phyloP scores from a whole-genome alignment of 2,329 filamentous ascomycete species.

The Phaeomoniella chlamydospora region DNA sequence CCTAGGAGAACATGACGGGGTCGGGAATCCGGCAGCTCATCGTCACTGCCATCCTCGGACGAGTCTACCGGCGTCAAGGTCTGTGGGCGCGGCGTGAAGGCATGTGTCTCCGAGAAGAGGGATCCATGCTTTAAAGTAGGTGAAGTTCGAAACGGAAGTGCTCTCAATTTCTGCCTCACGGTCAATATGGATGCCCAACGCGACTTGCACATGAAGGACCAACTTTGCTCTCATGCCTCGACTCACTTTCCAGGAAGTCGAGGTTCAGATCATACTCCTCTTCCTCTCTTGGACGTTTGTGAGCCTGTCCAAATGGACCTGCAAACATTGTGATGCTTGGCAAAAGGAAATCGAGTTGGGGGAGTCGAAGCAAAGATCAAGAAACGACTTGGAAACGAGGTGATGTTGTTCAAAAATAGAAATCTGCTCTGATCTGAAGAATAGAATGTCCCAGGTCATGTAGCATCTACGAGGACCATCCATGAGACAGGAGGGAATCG shows the following conservation, averaged over 20 bases:
- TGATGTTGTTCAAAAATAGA: no score
- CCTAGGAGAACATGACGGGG: constrained; percentile 4
- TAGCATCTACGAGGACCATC: no score
- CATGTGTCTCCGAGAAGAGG: constrained; percentile 7
- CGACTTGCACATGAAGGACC: background rate
- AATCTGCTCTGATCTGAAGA: no score
- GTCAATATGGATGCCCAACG: background rate
- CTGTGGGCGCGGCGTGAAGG: constrained; percentile 8
- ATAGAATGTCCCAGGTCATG: background rate
- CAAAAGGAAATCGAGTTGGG: no score
- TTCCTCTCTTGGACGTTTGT: background rate
- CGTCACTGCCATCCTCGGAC: constrained; percentile 18
- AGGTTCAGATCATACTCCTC: background rate
- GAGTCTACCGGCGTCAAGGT: constrained; percentile 21
- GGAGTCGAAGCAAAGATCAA: no score
- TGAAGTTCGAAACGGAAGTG: constrained; percentile 16
- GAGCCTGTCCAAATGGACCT: background rate
- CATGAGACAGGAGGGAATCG: background rate
- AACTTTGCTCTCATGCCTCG: background rate
- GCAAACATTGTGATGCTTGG: no score
- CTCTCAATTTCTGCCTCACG: background rate
- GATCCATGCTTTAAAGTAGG: constrained; percentile 10
- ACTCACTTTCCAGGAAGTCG: background rate
- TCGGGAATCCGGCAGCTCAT: constrained; percentile 3
- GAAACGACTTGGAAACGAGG: no score